These are phyloP conservation scores for Tolypocladium guangdongense DNA, from an alignment of 2,329 filamentous ascomycete genomes.

Conservation along the genomic window DNA sequence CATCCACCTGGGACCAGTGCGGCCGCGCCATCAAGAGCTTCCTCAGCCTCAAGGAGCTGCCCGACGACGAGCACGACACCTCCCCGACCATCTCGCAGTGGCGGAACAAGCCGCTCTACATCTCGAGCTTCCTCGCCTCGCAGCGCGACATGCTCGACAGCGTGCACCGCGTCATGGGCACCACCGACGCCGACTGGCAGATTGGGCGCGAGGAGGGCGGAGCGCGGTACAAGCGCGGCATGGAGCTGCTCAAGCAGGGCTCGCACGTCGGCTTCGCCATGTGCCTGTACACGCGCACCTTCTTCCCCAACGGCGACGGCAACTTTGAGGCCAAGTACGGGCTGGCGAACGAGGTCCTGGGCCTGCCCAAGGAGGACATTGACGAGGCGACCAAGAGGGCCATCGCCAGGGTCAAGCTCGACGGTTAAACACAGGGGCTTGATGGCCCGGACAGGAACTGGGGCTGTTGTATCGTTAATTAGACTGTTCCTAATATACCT, in stretches of 20 bases:
- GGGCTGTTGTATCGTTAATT: too few species aligned
- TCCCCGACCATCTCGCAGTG: constrained; percentile 26
- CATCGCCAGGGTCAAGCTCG: constrained; percentile 29
- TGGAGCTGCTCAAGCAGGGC: constrained; percentile 31
- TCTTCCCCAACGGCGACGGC: constrained; percentile 31
- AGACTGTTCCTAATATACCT: too few species aligned
- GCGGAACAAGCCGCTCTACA: constrained; percentile 35
- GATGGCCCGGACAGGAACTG: too few species aligned
- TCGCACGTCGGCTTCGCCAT: constrained; percentile 29
- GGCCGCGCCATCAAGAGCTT: constrained; percentile 42
- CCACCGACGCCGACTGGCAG: constrained; percentile 48
- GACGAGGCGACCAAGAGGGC: constrained; percentile 43
- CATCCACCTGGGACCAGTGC: constrained; percentile 48
- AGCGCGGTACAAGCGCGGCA: constrained; percentile 33
- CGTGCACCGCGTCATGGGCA: constrained; percentile 46
- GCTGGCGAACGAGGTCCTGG: constrained; percentile 40
- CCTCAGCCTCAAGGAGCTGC: constrained; percentile 33
- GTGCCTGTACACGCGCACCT: constrained; percentile 44
- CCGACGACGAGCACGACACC: constrained; percentile 22
- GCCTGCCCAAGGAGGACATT: constrained; percentile 45
- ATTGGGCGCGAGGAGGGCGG: constrained; percentile 35
- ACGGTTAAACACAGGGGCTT: too few species aligned
- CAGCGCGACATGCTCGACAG: constrained; percentile 56
- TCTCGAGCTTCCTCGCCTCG: constrained; percentile 45
- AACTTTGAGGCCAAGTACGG: constrained; percentile 28